phyloP scores from a whole-genome alignment of 805 yeast genomes.

The Cyberlindnera mycetangii region DNA sequence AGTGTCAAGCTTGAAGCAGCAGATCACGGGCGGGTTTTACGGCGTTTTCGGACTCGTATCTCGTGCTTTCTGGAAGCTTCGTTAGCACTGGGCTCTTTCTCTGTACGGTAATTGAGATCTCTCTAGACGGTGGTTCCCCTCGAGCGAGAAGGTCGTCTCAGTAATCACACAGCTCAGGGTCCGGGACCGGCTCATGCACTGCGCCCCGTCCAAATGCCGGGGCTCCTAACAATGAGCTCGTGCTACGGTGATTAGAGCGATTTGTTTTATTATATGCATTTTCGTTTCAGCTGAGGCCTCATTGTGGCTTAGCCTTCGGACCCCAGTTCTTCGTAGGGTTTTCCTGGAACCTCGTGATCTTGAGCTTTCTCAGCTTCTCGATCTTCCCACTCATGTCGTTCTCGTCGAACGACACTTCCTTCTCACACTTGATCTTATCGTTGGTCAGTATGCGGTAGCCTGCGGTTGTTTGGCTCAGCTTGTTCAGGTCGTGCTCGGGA shows the following conservation, averaged over 20 bases:
- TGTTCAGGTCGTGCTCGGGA: constrained; percentile 32
- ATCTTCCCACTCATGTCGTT: constrained; percentile 57
- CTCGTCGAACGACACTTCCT: constrained; percentile 54
- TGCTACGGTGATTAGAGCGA: no score
- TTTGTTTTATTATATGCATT: background rate
- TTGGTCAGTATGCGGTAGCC: constrained; percentile 57
- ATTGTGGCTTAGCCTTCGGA: constrained; percentile 77
- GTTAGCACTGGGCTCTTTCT: no score
- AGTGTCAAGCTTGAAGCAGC: background rate
- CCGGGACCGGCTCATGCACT: no score
- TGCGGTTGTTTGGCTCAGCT: constrained; percentile 42
- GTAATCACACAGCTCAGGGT: no score
- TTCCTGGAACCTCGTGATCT: constrained; percentile 84
- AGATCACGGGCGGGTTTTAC: background rate
- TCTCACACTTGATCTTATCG: constrained; percentile 34
- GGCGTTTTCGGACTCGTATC: background rate
- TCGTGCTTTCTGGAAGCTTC: background rate
- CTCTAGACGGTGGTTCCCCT: no score
- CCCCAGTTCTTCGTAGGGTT: constrained; percentile 98
- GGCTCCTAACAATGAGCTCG: no score
- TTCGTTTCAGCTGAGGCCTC: background rate
- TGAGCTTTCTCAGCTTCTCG: constrained; percentile 63
- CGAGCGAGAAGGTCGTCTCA: no score
- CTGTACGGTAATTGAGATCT: no score
- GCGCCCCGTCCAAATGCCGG: no score